phyloP scores from a whole-genome alignment of 495 filamentous ascomycete genomes.

The Parachaetomium inaequale region DNA sequence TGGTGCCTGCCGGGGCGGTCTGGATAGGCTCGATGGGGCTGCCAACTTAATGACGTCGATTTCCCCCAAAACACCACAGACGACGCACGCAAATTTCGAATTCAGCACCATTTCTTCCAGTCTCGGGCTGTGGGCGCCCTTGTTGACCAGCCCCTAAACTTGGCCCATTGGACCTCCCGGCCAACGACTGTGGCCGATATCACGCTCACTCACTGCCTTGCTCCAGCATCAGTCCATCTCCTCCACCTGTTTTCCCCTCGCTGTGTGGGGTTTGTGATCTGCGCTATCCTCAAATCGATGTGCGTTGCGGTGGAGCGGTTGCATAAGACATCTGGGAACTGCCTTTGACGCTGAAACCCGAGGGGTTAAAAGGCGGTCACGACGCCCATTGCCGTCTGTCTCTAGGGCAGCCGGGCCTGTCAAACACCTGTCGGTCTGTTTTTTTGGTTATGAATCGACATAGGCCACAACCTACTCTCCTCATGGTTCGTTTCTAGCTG shows the following conservation, averaged over 20 bases:
- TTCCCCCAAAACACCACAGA: constrained; percentile 3
- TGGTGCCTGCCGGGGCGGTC: neutral
- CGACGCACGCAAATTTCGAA: constrained; percentile 1
- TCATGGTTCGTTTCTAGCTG: neutral
- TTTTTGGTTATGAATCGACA: neutral
- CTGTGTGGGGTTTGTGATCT: constrained; percentile 13
- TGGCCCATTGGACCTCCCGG: neutral
- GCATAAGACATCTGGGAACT: neutral
- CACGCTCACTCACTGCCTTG: neutral
- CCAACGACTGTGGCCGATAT: neutral
- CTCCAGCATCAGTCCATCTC: neutral
- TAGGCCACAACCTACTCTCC: neutral
- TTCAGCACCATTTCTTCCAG: neutral
- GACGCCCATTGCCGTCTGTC: neutral
- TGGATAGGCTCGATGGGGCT: constrained; percentile 5
- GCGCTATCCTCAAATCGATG: constrained; percentile 10
- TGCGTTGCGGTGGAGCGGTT: constrained; percentile 10
- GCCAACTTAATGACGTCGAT: constrained; percentile 26
- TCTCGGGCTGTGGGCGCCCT: neutral
- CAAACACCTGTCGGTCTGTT: neutral
- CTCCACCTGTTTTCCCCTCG: neutral
- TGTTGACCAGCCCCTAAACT: neutral
- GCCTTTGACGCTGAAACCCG: neutral
- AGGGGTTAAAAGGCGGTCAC: constrained; percentile 8
- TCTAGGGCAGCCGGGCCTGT: neutral